A percentile compares a stretch with the other conserved stretches of the same genome.
Conservation (phyloP, 225 moss, liverwort and hornwort species). For the Sphagnum contortum region DNA sequence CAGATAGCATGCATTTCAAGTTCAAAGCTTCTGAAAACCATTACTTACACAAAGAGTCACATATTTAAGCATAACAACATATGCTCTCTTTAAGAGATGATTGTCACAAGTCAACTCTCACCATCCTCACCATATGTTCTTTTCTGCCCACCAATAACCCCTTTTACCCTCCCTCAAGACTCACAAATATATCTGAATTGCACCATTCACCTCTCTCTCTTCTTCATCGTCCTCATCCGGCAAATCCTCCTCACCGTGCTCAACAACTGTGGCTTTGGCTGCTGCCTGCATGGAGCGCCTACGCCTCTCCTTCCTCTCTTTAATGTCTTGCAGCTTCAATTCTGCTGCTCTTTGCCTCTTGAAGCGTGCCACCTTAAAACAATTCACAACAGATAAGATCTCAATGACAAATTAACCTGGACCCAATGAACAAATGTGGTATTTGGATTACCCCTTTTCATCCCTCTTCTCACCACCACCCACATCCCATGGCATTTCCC, state of each 20-base stretch:
- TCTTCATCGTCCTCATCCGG: conserved; percentile 90
- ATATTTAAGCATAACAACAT: too few species aligned
- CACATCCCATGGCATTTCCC: too few species aligned
- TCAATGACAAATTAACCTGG: too few species aligned
- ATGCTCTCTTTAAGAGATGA: too few species aligned
- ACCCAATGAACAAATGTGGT: neutral
- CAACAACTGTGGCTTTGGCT: conserved; percentile 60
- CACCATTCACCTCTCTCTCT: conserved; percentile 61
- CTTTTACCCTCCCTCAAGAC: too few species aligned
- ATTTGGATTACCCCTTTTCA: too few species aligned
- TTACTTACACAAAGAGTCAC: too few species aligned
- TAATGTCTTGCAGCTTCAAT: conserved; percentile 87
- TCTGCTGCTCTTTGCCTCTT: conserved; percentile 92
- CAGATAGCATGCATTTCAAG: too few species aligned
- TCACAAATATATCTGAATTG: neutral
- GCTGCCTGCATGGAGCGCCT: conserved; percentile 87
- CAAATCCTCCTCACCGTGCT: conserved; percentile 73
- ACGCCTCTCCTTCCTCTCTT: conserved; percentile 78
- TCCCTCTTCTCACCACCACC: neutral
- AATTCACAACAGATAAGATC: neutral
- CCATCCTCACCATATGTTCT: too few species aligned
- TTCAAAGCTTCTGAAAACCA: too few species aligned
- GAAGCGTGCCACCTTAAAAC: conserved; percentile 67
- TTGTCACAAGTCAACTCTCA: too few species aligned
- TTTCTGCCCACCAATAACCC: too few species aligned